Evolutionary conservation across 768 basidiomycete species (phyloP), one percentile per base, ranked within the genome.

Genomic region (Mycena galopus): DNA sequence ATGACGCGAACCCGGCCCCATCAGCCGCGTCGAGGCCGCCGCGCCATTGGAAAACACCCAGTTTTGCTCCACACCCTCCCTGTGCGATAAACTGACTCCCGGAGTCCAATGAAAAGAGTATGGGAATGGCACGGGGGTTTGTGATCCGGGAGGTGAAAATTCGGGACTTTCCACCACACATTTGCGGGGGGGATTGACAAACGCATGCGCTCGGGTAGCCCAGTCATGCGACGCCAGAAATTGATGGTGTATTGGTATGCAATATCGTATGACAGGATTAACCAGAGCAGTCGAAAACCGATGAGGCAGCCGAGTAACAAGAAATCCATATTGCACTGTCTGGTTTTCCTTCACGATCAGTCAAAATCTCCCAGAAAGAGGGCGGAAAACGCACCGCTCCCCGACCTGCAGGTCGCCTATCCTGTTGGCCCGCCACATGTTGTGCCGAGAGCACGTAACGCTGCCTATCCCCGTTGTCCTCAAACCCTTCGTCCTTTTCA

Each of bases 91-190:
- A 12, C 68, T 61, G 0, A 61, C 53, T 1, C 65, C 65, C 25
- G 2, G 30, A 33, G 44, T 66, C 25, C 29, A 66, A 16, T 66
- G 65, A 16, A 21, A 70, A 0, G 69, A 47, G 21, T n/a, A 47
- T 6, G 44, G 44, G 44, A n/a, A n/a, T n/a, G 44, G n/a, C 44
- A 47, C 11, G 21, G 7, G 21, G 17, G 5, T 8, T n/a, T 21
- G 44, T 47, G 44, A 16, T 16, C 21, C 4, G 21, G 21, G 16
- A 47, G 17, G 21, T 47, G 44, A n/a, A 47, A 47, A 21, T 72
- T 72, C 1, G 71, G 71, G 2, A 83, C 59, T 27, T 50, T 64
- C 56, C 56, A 66, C 35, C 65, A 47, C 3, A 47, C 19, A 19
- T 47, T n/a, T 3, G 19, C 44, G 21, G n/a, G 44, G 4, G 44